These are phyloP conservation scores for Gynochthodes officinalis DNA, from an alignment of 257 asterid genomes.

Conservation along the genomic window DNA sequence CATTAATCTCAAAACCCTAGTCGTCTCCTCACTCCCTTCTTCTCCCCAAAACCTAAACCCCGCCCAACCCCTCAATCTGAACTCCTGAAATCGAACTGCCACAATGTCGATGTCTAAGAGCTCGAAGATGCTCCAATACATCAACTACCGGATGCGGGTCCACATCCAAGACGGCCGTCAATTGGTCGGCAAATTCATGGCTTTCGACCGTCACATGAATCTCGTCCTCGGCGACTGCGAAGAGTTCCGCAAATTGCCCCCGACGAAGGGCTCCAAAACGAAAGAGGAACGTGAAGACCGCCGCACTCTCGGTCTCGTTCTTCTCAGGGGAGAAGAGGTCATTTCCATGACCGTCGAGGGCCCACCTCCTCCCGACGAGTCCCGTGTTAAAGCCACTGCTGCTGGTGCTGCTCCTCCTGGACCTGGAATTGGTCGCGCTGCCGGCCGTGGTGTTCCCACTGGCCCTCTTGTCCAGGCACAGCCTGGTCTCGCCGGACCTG, in stretches of 20 bases:
- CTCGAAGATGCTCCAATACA: conserved; percentile 92
- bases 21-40: background rate
- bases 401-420: conserved; percentile 55
- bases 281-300: conserved; percentile 88
- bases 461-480: conserved; percentile 65
- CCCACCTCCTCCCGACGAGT: conserved; percentile 93
- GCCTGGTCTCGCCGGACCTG: conserved; percentile 85
- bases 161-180: conserved; percentile 94
- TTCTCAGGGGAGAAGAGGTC: conserved; percentile 88
- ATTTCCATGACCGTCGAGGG: conserved; percentile 94
- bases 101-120: conserved; percentile 96
- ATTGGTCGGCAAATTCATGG: conserved; percentile 89
- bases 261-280: conserved; percentile 72
- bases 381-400: conserved; percentile 55
- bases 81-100: conserved; percentile 11
- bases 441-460: conserved; percentile 83
- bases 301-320: conserved; percentile 90
- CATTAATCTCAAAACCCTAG: background rate
- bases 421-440: conserved; percentile 84
- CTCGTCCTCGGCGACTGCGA: conserved; percentile 94
- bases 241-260: conserved; percentile 84
- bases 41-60: background rate
- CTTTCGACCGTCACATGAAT: conserved; percentile 94
- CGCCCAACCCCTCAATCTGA: background rate
- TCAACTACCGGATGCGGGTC: conserved; percentile 91